phyloP scores from a whole-genome alignment of 108 stramenopile species.

The Pseudonitzschia multiseries region DNA sequence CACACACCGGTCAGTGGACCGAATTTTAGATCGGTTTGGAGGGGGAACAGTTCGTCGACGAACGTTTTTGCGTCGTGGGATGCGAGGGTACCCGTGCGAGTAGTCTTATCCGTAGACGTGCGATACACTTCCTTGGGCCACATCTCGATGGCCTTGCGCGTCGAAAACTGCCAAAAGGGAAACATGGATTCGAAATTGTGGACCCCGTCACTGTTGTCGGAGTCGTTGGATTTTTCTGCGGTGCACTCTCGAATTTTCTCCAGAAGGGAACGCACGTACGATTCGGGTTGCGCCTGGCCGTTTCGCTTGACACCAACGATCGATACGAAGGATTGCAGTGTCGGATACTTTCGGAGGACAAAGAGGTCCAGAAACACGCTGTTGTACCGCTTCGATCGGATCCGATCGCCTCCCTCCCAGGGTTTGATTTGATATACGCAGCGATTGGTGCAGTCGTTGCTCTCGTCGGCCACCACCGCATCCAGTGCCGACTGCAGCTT shows the following conservation, averaged over 20 bases:
- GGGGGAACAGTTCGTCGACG: conserved; percentile 54
- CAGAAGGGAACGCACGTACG: conserved; percentile 42
- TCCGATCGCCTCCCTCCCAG: conserved; percentile 72
- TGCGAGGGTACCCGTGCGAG: too few species aligned
- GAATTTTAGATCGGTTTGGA: conserved; percentile 44
- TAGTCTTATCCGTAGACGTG: too few species aligned
- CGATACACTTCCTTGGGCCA: conserved; percentile 71
- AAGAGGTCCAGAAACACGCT: conserved; percentile 70
- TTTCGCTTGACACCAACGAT: conserved; percentile 57
- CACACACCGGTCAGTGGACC: conserved; percentile 50
- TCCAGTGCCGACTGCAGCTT: conserved; percentile 41
- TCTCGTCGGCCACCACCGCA: neutral
- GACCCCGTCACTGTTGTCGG: neutral
- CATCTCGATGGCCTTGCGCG: conserved; percentile 72
- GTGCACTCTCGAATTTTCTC: conserved; percentile 26
- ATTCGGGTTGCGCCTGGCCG: conserved; percentile 53
- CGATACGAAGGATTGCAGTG: conserved; percentile 36
- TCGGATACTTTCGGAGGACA: conserved; percentile 45
- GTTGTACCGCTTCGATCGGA: conserved; percentile 46
- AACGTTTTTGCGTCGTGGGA: too few species aligned
- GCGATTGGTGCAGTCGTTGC: neutral
- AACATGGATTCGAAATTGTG: conserved; percentile 22
- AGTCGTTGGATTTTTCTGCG: neutral
- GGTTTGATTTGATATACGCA: conserved; percentile 49
- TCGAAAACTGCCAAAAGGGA: conserved; percentile 71